Evolutionary conservation across 2,329 filamentous ascomycete genomes (phyloP).

Genomic region (Ophiocordyceps camponoti-rufipedis): DNA sequence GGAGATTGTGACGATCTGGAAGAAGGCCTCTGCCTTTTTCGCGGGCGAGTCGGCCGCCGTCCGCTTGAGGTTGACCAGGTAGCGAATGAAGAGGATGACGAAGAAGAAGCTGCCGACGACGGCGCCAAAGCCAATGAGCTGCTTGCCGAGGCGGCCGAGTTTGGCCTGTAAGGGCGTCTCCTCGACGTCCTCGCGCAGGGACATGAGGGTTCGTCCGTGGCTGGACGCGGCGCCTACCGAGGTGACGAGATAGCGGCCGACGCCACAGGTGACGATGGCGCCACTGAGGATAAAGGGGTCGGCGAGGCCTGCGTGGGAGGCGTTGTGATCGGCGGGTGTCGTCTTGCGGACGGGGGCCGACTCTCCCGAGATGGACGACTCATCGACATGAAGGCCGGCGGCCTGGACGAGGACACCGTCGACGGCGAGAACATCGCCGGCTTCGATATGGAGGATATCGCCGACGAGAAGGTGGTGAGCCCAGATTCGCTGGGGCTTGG

Average conservation of each 20-base stretch:
- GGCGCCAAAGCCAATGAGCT: slow-evolving; percentile 35
- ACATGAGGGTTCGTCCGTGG: slow-evolving; percentile 64
- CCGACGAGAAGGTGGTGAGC: slow-evolving; percentile 56
- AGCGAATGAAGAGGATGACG: slow-evolving; percentile 21
- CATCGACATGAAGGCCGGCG: slow-evolving; percentile 41
- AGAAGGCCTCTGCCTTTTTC: slow-evolving; percentile 35
- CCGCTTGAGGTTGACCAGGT: slow-evolving; percentile 16
- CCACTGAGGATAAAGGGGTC: slow-evolving; percentile 73
- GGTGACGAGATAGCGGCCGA: slow-evolving; percentile 60
- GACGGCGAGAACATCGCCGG: slow-evolving; percentile 52
- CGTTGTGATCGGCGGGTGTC: slow-evolving; percentile 36
- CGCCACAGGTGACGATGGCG: slow-evolving; percentile 57
- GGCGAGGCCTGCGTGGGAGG: slow-evolving; percentile 29
- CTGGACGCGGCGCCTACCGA: slow-evolving; percentile 56
- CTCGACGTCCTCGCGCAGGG: slow-evolving; percentile 56
- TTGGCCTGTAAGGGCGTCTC: slow-evolving; percentile 65
- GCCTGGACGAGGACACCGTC: slow-evolving; percentile 49
- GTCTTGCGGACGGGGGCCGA: slow-evolving; percentile 55
- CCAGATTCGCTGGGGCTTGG: slow-evolving; percentile 48
- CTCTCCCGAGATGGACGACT: slow-evolving; percentile 61
- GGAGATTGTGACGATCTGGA: slow-evolving; percentile 38
- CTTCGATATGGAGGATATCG: slow-evolving; percentile 54
- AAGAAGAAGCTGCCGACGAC: slow-evolving; percentile 23
- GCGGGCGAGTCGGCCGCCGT: slow-evolving; percentile 18
- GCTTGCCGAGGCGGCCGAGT: slow-evolving; percentile 58